Conservation (phyloP, 331 rosid genomes). For the Malus hybrid region DNA sequence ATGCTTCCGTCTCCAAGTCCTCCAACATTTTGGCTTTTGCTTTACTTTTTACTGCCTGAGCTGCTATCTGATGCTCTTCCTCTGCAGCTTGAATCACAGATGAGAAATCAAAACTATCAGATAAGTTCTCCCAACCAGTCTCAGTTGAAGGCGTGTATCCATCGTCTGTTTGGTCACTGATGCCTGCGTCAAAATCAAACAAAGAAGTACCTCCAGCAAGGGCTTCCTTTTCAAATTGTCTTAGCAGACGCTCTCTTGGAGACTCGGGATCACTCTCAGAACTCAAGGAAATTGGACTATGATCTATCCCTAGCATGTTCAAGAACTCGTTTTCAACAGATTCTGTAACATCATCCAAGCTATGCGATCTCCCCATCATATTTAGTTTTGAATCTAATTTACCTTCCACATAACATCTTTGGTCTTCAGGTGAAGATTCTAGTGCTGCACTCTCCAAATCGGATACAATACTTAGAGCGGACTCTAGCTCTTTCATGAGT, state of each 20-base stretch:
- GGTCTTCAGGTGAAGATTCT: conserved; percentile 58
- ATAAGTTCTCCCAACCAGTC: conserved; percentile 28
- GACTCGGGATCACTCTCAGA: conserved; percentile 70
- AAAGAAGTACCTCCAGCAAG: conserved; percentile 55
- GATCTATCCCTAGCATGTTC: conserved; percentile 49
- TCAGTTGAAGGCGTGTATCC: conserved; percentile 16
- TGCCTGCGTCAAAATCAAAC: conserved; percentile 37
- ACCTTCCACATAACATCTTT: conserved; percentile 21
- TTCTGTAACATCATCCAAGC: conserved; percentile 57
- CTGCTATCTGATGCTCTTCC: conserved; percentile 41
- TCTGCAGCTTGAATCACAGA: conserved; percentile 47
- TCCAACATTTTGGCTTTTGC: conserved; percentile 51
- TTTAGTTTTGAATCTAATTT: conserved; percentile 1
- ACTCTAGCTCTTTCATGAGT: conserved; percentile 67
- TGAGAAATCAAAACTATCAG: conserved; percentile 28
- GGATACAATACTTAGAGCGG: conserved; percentile 44
- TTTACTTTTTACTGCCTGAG: conserved; percentile 36
- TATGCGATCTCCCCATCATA: conserved; percentile 21
- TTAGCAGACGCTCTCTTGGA: conserved; percentile 75
- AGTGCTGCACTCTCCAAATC: conserved; percentile 47
- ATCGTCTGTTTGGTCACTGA: conserved; percentile 24
- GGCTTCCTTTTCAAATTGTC: conserved; percentile 72
- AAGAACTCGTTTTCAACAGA: conserved; percentile 69
- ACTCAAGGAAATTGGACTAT: conserved; percentile 45
- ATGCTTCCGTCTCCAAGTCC: conserved; percentile 72